A percentile compares a stretch with the other conserved stretches of the same genome.
Conservation (phyloP, 2,329 filamentous ascomycete species). For the Colletotrichum acutatum region DNA sequence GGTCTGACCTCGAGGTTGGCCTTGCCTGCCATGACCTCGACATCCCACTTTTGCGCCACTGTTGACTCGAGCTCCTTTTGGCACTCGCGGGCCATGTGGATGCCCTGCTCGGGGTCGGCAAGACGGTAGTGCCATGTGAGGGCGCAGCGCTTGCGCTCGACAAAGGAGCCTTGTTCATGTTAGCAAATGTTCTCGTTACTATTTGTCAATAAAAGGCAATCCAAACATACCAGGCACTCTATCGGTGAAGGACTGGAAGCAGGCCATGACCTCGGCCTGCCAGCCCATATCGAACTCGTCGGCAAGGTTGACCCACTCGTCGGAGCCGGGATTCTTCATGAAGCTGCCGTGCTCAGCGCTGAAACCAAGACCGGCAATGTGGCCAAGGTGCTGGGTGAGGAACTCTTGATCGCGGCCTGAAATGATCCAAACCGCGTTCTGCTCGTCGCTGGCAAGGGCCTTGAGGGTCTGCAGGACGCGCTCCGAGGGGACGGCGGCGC, state of each 20-base stretch:
- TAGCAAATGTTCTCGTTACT: neutral
- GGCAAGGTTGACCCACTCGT: constrained; percentile 89
- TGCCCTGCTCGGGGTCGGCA: constrained; percentile 86
- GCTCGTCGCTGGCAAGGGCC: constrained; percentile 80
- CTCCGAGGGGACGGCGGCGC: constrained; percentile 87
- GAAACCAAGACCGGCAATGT: constrained; percentile 89
- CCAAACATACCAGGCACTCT: constrained; percentile 76
- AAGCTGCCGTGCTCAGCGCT: constrained; percentile 98
- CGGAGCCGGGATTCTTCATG: constrained; percentile 80
- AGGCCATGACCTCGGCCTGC: constrained; percentile 85
- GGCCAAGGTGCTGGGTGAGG: constrained; percentile 89
- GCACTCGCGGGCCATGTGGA: constrained; percentile 83
- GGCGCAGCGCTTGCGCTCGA: constrained; percentile 93
- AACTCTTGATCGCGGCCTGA: constrained; percentile 94
- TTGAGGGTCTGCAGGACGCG: constrained; percentile 84
- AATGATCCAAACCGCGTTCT: constrained; percentile 97
- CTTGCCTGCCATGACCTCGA: constrained; percentile 97
- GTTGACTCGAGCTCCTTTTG: constrained; percentile 83
- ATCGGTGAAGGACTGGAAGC: constrained; percentile 91
- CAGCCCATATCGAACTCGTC: constrained; percentile 91
- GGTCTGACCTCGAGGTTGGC: constrained; percentile 97
- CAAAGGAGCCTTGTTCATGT: constrained; percentile 76
- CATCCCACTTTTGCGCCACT: constrained; percentile 83
- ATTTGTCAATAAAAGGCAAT: neutral
- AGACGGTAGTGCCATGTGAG: constrained; percentile 97